Evolutionary conservation across 768 basidiomycete genomes (phyloP), one percentile per base, ranked within the genome.

Genomic region (Imleria badia): DNA sequence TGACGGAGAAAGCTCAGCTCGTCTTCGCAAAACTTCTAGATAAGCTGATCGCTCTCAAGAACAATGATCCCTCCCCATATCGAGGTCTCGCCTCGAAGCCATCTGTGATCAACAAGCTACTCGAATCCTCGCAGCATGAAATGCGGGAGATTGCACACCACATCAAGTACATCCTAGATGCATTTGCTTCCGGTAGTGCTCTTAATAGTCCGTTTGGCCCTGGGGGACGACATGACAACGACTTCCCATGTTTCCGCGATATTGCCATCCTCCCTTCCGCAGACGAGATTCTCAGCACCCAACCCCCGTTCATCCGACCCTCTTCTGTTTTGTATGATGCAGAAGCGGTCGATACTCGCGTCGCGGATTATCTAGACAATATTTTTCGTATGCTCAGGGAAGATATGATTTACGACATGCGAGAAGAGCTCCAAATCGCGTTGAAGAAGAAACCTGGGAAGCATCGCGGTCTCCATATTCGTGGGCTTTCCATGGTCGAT

Each of bases 211-310:
- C 46, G 7, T 58, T 52, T 31, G 67, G 69, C 11, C 82, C 87
- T 0, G 87, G 87, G 0, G 87, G 86, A 3, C 75, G 87, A 6
- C 87, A 89, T 53, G 85, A 87, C 61, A 89, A 89, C 47, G 87
- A 89, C 62, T 81, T 80, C 43, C 57, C 64, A 9, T 78, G 85
- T 52, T 88, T 85, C 60, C 80, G 81, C 12, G 59, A 80, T 9
- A 84, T 89, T 20, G 65, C 81, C 29, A 83, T 89, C 51, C 72
- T 85, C 5, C 87, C 87, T 1, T 85, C 87, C 7, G 77, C 82
- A 2, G 80, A 82, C 39, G 87, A 89, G 61, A 72, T 88, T 15
- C 59, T 61, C 2, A 84, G 71, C 23, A 67, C 55, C 2, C 75
- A 81, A 17, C 58, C 55, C 1, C 73, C 87, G 7, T 87, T 83